Percentiles rank a stretch among this genome's conserved stretches.
These are phyloP conservation scores for Bryoerythrophyllum caledonicum DNA, from an alignment of 225 moss, liverwort and hornwort species.

Conservation along the genomic window DNA sequence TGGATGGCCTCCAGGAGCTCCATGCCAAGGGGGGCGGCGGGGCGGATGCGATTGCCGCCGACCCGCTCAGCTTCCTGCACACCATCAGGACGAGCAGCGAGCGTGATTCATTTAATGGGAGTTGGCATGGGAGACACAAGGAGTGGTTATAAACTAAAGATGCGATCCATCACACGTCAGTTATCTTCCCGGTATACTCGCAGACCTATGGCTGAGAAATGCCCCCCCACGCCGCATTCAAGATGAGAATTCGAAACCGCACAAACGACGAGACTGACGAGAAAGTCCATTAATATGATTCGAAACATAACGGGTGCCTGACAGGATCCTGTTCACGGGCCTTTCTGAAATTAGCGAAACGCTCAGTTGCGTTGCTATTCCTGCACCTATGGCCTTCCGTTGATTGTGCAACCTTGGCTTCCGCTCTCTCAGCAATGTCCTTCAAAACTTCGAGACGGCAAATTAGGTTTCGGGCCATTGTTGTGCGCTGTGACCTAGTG, in stretches of 20 bases:
- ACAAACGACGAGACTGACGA: background rate
- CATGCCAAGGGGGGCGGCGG: slow-evolving; percentile 37
- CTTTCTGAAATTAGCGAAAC: slow-evolving; percentile 2
- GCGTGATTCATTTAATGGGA: background rate
- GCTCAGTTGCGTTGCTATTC: background rate
- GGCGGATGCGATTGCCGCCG: slow-evolving; percentile 44
- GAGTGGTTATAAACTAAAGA: background rate
- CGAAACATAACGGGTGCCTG: slow-evolving; percentile 11
- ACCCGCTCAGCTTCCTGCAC: slow-evolving; percentile 44
- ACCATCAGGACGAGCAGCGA: background rate
- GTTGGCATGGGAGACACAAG: too few relatives aligned
- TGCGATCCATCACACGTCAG: background rate
- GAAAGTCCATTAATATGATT: slow-evolving; percentile 11
- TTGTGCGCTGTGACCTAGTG: background rate
- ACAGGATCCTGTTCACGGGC: background rate
- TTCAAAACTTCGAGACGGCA: slow-evolving; percentile 6
- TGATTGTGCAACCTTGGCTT: background rate
- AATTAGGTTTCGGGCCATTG: background rate
- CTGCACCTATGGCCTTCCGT: background rate
- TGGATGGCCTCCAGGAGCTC: slow-evolving; percentile 47
- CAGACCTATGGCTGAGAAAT: background rate
- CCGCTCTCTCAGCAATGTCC: background rate
- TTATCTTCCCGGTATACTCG: slow-evolving; percentile 15
- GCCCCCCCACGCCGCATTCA: background rate
- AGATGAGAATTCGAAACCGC: background rate